Base-by-base conservation (phyloP, 2,329 filamentous ascomycete species). In the Colletotrichum sp. region DNA sequence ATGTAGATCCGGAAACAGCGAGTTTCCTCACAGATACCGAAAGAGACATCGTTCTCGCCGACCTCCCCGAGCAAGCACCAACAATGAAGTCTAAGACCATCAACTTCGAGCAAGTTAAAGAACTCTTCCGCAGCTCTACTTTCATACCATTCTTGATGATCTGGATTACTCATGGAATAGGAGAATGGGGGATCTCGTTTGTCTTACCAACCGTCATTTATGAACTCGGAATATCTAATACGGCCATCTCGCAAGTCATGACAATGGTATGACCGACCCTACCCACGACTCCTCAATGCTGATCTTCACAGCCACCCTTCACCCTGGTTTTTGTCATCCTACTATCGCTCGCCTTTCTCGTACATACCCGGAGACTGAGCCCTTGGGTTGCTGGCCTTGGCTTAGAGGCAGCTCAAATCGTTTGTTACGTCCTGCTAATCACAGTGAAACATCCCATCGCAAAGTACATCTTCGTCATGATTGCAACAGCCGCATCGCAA, bases 381-480 rank as follows among this genome's bases (percentile, higher is more conserved):
- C 77, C 80, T 2, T 81, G 80, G 80, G 77, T 78, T 3, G 80
- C 78, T 3, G 80, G 80, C 0, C 69, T 80, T 6, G 77, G 80
- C 1, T 80, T 84, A 6, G 84, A 86, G 71, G 76, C 81, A 12
- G 78, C 81, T 2, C 81, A 84, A 67, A 84, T 84, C 10, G 77
- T 85, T 32, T 86, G 84, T 77, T 87, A 86, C 68, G 82, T 87
- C 63, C 77, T 86, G 6, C 81, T 86, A 36, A 83, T 87, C 69
- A 84, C 82, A 2, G 81, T 86, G 52, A 80, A 82, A 30, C 79
- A 83, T 16, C 72, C 79, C 75, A 52, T 84, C 2, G 85, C 82
- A 0, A 86, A 85, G 66, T 72, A 87, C 72, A 78, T 86, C 15
- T 83, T 86, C 62, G 82, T 86, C n/a, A 85, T 83, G 72, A 79